Evolutionary conservation across 163 green algal species (phyloP), one percentile per base, ranked within the genome.

Genomic region (Scenedesmus sp.): DNA sequence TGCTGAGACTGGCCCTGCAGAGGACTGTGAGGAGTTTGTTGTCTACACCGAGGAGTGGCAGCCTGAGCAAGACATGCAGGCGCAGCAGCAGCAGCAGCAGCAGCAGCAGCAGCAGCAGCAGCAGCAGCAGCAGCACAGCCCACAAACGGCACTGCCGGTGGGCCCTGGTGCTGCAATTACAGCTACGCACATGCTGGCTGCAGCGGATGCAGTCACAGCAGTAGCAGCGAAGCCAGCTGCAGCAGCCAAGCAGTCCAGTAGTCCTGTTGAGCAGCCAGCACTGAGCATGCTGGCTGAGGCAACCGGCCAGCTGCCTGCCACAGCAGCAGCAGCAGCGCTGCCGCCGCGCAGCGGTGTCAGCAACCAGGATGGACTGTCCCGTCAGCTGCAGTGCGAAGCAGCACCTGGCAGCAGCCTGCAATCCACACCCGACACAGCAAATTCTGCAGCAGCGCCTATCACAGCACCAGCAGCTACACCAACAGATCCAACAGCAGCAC

Each of bases 131-230:
- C 77, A 82, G 73, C 23, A 56, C 7, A 82, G 74, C n/a, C 26
- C 34, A 46, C 34, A 46, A 46, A 46, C 34, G 34, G 34, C 34
- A 46, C 34, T 16, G n/a, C 26, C 26, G 15, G 23, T 46, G 12
- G 9, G 12, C 13, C 6, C 46, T 18, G 52, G 46, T 59, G 77
- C 12, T 62, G 77, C 26, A 34, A 4, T 13, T n/a, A 46, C 83
- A 76, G 56, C 56, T 55, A 26, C 20, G 10, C 3, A 20, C 18
- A 5, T 59, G 57, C 3, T 59, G 64, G 4, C 60, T 62, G 84
- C 57, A 89, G 84, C 84, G 82, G 84, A 52, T 46, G 60, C 84
- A 85, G 18, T 12, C 55, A 46, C 86, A 59, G 54, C 86, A 84
- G 64, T 59, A 26, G 64, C 15, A 16, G 20, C 7, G 13, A 8